A percentile compares a stretch with the other conserved stretches of the same genome.
phyloP scores from a whole-genome alignment of 2,329 filamentous ascomycete genomes.

The Xylaria sp. region DNA sequence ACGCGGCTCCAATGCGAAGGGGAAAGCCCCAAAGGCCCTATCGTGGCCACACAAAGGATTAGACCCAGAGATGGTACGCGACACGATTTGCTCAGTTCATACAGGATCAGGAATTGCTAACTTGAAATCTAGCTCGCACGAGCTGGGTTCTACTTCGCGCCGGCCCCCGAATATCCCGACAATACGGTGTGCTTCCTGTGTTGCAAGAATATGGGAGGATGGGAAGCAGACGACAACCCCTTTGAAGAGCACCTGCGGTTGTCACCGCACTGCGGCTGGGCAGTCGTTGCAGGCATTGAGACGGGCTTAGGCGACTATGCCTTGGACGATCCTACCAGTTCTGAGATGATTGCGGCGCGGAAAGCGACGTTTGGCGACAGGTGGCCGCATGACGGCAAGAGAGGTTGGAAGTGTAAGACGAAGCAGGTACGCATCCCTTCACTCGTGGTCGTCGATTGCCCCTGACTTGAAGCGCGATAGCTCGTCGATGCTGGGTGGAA shows the following conservation, averaged over 20 bases:
- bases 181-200: conserved; percentile 93
- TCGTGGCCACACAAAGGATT: conserved; percentile 84
- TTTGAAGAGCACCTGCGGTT: conserved; percentile 87
- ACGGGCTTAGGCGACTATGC: conserved; percentile 69
- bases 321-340: conserved; percentile 77
- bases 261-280: conserved; percentile 86
- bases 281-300: conserved; percentile 73
- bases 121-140: conserved; percentile 73
- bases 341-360: conserved; percentile 78
- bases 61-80: conserved; percentile 69
- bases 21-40: conserved; percentile 65
- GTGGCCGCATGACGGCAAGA: conserved; percentile 92
- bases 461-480: conserved; percentile 54
- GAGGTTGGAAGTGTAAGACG: conserved; percentile 87
- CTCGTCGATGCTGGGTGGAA: conserved; percentile 94
- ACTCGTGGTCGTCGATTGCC: background rate
- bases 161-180: conserved; percentile 78
- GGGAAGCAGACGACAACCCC: conserved; percentile 88
- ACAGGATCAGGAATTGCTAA: conserved; percentile 29
- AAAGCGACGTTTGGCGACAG: conserved; percentile 82
- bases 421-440: conserved; percentile 72
- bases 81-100: conserved; percentile 3
- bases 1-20: conserved; percentile 74
- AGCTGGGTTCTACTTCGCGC: conserved; percentile 91
- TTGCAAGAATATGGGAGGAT: conserved; percentile 84